Evolutionary conservation across 2,329 filamentous ascomycete genomes (phyloP).

Genomic region (Ceratocystis destructans): DNA sequence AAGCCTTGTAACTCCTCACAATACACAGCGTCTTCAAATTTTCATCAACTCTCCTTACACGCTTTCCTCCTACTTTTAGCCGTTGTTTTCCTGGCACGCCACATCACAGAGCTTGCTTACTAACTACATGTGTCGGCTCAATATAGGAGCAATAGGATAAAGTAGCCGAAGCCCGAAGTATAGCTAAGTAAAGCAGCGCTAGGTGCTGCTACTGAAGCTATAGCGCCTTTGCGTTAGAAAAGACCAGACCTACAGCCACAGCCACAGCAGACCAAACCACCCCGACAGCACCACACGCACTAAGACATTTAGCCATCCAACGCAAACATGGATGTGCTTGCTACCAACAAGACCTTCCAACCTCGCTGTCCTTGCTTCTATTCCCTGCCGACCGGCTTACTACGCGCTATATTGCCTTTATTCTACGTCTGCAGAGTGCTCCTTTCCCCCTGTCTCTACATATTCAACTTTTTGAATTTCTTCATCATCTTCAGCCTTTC

Average conservation of each 20-base stretch:
- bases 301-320: neutral
- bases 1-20: neutral
- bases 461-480: slow-evolving; percentile 1
- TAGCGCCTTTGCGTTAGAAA: neutral
- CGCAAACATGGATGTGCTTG: neutral
- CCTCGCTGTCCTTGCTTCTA: neutral
- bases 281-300: neutral
- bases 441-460: neutral
- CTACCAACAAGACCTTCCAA: neutral
- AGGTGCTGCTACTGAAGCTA: neutral
- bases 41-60: neutral
- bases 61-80: neutral
- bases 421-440: neutral
- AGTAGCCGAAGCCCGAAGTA: neutral
- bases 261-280: too few species aligned
- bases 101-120: neutral
- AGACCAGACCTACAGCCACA: neutral
- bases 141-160: neutral
- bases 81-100: neutral
- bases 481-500: slow-evolving; percentile 12
- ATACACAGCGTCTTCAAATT: neutral
- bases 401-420: neutral
- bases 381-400: neutral
- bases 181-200: neutral
- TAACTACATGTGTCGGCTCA: neutral